Base-by-base conservation (phyloP, 208 protist genomes). In the Trypanosoma melophagium region DNA sequence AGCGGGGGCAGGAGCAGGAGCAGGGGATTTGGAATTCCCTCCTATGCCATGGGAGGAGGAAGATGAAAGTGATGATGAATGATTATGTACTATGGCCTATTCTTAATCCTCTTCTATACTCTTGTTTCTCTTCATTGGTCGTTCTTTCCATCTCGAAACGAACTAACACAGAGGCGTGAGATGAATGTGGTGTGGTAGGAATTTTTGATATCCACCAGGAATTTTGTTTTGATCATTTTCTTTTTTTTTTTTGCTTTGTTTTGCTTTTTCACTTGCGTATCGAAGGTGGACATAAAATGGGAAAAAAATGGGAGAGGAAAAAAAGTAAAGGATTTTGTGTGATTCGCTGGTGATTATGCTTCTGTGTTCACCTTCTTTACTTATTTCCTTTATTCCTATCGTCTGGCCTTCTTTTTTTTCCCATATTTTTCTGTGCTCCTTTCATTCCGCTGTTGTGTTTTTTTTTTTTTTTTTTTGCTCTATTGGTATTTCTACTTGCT, bases 21-120 rank as follows among this genome's bases (percentile, higher is more conserved):
- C 50, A 10, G 55, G 47, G n/a, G 47, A 58, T 19, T 47, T 93
- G 22, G 76, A 81, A 40, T 94, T 94, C 63, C 77, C 79, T 9
- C 77, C 81, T 44, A 95, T 95, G 89, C 89, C 86, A n/a, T 95
- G 86, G 86, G 89, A 92, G 41, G 89, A 92, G 64, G 67, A 72
- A 14, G 84, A 91, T 38, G 84, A 86, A 14, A 72, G 83, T 7
- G 72, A 73, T 2, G 40, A 47, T 7, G 7, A 13, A 3, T 14
- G 12, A 44, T 7, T 14, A 44, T 44, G 12, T 14, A 44, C 7
- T 44, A 14, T 44, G 40, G 8, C n/a, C n/a, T n/a, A n/a, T n/a
- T n/a, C n/a, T n/a, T n/a, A n/a, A n/a, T n/a, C n/a, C n/a, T n/a
- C n/a, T 44, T 44, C 7, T 38, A 25, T 38, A 19, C 40, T 49